Base-by-base conservation (phyloP, 2,329 filamentous ascomycete genomes). In the Tothia fuscella region DNA sequence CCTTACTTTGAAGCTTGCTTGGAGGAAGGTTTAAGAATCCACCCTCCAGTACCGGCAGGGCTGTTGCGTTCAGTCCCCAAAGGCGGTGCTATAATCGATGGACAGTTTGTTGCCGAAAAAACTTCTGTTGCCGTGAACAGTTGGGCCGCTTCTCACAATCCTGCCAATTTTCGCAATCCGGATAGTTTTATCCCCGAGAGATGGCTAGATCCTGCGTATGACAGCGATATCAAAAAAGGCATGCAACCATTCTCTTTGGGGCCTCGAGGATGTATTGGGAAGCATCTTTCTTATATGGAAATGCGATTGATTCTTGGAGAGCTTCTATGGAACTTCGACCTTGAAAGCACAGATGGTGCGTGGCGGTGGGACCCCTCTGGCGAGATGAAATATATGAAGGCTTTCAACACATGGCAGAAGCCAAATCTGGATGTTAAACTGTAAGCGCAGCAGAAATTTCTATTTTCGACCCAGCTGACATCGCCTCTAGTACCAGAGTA, bases 1-100 rank as follows among this genome's bases (percentile, higher is more conserved):
- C 53, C 56, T 2, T 71, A 67, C 46, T 52, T 69, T 43, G 55
- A 63, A 26, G 66, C 66, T 3, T 64, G 64, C 42, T 55, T 70
- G 13, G 60, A 66, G 37, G 67, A 71, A 50, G 63, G 57, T 2
- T 51, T 70, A 4, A 56, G 67, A 6, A 59, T 66, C 37, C 64
- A 64, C 47, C 66, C 67, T 2, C 65, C 66, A 0, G 60, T 70
- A 3, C 59, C 64, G 6, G 56, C 57, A 17, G 62, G 64, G 6
- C 55, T 66, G 16, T 51, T 62, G 14, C 56, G 62, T 5, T 34
- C 38, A 14, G 42, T 45, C 21, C 43, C 43, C 5, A 14, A 16
- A 17, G 43, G 42, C 31, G 43, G 43, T 30, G 42, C 31, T 16
- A 28, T 13, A 12, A 44, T 45, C 34, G 42, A 45, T 22, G 43